These are phyloP conservation scores for Melaleuca alternifolia DNA, from an alignment of 345 rosid species.

Conservation along the genomic window DNA sequence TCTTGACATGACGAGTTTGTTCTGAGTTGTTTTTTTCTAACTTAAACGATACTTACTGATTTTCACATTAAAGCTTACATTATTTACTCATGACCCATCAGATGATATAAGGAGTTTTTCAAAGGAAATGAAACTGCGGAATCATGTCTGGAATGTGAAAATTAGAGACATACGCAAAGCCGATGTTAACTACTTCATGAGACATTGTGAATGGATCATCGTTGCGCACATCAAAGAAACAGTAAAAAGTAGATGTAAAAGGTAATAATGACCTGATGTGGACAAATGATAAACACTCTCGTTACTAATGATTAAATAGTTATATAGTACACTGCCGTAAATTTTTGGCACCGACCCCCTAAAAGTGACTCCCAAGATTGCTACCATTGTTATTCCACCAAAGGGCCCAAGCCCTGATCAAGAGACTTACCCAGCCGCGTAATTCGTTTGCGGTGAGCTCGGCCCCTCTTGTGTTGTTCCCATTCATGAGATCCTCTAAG, in stretches of 20 bases:
- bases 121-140: background rate
- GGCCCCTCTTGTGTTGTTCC: conserved; percentile 85
- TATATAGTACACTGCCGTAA: background rate
- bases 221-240: background rate
- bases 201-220: background rate
- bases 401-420: background rate
- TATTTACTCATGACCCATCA: background rate
- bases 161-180: background rate
- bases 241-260: background rate
- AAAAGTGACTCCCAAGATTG: background rate
- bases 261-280: background rate
- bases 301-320: background rate
- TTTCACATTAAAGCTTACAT: background rate
- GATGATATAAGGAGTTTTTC: background rate
- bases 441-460: conserved; percentile 68
- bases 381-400: background rate
- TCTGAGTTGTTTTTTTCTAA: no score
- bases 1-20: background rate
- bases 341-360: background rate
- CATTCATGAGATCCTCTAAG: conserved; percentile 92
- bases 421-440: conserved; percentile 29
- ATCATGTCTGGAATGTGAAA: background rate
- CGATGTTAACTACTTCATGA: background rate
- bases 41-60: background rate
- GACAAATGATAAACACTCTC: background rate